A percentile compares a stretch with the other conserved stretches of the same genome.
Evolutionary conservation across 257 asterid species (phyloP).

Genomic region (Nicotiana tomentosiformis): DNA sequence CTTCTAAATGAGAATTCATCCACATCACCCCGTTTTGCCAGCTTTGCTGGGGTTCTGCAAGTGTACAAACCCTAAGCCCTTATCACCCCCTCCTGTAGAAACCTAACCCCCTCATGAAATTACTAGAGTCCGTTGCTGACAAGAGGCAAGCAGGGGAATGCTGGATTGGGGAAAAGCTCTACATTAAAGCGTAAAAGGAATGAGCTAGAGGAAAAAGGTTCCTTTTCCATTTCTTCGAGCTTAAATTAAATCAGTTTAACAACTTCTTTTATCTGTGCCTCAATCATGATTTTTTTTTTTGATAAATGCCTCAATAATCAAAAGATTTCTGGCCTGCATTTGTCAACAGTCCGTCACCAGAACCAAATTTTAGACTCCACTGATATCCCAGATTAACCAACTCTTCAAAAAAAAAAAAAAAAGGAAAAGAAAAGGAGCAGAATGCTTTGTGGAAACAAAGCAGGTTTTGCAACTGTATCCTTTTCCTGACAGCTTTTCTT

Average conservation of each 20-base stretch:
- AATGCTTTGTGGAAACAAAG: background rate
- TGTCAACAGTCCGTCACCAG: background rate
- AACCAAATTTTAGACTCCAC: constrained; percentile 2
- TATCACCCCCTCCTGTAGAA: background rate
- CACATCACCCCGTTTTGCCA: background rate
- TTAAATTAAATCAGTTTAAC: background rate
- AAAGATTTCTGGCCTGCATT: background rate
- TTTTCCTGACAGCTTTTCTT: background rate
- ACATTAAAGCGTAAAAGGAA: background rate
- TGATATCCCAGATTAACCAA: background rate
- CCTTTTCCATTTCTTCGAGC: background rate
- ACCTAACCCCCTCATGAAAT: background rate
- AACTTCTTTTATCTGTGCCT: background rate
- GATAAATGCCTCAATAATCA: background rate
- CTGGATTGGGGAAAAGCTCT: background rate
- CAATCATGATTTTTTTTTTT: background rate
- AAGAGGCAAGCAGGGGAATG: background rate
- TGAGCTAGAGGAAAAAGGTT: background rate
- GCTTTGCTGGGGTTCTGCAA: background rate
- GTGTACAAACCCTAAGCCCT: background rate
- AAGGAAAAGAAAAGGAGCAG: background rate
- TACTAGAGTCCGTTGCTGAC: background rate
- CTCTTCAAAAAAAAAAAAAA: background rate
- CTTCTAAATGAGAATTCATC: background rate
- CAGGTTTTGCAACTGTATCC: background rate